Percentiles rank a stretch among this genome's conserved stretches.
Evolutionary conservation across 805 yeast species (phyloP).

Genomic region (Yamadazyma sp.): DNA sequence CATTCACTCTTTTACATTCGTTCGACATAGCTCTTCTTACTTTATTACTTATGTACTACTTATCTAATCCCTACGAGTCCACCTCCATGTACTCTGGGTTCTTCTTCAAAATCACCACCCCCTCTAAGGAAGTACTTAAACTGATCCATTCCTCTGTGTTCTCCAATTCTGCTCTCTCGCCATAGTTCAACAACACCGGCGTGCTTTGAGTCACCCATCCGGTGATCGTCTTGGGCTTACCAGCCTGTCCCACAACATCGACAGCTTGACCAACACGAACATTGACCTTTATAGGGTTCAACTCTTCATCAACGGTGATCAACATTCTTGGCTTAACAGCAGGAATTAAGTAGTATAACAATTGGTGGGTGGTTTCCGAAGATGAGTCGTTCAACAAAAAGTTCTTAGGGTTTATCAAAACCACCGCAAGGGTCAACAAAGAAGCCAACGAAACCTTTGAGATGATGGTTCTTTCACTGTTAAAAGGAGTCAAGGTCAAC

Average conservation of each 20-base stretch:
- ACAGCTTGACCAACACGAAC: constrained; percentile 99
- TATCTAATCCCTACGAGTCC: too few relatives aligned
- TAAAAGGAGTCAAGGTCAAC: constrained; percentile 82
- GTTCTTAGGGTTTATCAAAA: constrained; percentile 80
- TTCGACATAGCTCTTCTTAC: too few relatives aligned
- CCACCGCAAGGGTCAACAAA: constrained; percentile 76
- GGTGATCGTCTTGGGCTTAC: constrained; percentile 97
- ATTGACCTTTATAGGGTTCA: constrained; percentile 89
- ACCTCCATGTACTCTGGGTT: constrained; percentile 80
- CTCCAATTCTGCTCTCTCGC: constrained; percentile 96
- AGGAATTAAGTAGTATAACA: constrained; percentile 82
- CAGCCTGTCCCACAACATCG: constrained; percentile 98
- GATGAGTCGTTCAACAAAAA: constrained; percentile 69
- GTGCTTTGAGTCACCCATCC: constrained; percentile 99
- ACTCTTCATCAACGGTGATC: constrained; percentile 86
- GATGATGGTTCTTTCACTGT: constrained; percentile 80
- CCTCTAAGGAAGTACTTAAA: constrained; percentile 80
- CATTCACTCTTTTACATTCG: too few relatives aligned
- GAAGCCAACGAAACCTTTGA: constrained; percentile 91
- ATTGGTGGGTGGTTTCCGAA: constrained; percentile 58
- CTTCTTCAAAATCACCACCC: constrained; percentile 88
- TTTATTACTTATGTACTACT: too few relatives aligned
- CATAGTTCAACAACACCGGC: constrained; percentile 89
- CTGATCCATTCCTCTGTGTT: constrained; percentile 84
- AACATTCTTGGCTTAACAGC: constrained; percentile 92